These are phyloP conservation scores for Pseudogymnoascus sp. DNA, from an alignment of 2,329 filamentous ascomycete species.

Conservation along the genomic window DNA sequence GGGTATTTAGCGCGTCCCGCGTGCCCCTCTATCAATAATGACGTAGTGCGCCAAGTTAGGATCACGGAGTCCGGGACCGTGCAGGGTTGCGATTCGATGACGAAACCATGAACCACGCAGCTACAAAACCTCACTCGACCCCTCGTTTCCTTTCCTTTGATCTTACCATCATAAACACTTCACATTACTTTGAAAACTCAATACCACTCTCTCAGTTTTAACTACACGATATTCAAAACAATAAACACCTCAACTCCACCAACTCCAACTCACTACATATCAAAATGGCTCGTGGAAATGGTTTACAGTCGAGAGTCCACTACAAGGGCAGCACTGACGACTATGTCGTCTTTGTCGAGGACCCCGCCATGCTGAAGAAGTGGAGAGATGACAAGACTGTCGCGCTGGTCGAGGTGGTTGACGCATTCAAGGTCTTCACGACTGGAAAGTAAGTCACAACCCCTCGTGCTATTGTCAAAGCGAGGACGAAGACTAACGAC, in stretches of 20 bases:
- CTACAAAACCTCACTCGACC: background rate
- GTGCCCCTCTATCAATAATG: background rate
- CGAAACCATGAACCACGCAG: conserved; percentile 4
- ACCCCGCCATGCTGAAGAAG: conserved; percentile 57
- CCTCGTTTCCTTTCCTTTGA: background rate
- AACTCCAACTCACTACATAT: background rate
- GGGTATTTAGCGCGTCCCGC: background rate
- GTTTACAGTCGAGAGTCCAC: conserved; percentile 53
- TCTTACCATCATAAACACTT: conserved; percentile 5
- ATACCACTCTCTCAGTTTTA: background rate
- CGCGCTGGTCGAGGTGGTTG: conserved; percentile 77
- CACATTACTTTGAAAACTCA: background rate
- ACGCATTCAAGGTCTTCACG: conserved; percentile 79
- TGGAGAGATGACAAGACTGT: conserved; percentile 76
- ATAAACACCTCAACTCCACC: background rate
- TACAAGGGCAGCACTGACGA: conserved; percentile 61
- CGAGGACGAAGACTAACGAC: background rate
- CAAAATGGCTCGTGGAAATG: conserved; percentile 48
- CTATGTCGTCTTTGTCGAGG: conserved; percentile 60
- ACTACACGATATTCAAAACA: background rate
- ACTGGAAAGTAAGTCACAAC: conserved; percentile 69
- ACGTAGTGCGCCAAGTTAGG: conserved; percentile 8
- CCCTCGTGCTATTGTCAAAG: background rate
- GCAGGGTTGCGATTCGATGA: background rate
- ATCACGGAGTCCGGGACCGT: background rate